phyloP scores from a whole-genome alignment of 208 protist genomes.

The Acanthamoeba triangularis region DNA sequence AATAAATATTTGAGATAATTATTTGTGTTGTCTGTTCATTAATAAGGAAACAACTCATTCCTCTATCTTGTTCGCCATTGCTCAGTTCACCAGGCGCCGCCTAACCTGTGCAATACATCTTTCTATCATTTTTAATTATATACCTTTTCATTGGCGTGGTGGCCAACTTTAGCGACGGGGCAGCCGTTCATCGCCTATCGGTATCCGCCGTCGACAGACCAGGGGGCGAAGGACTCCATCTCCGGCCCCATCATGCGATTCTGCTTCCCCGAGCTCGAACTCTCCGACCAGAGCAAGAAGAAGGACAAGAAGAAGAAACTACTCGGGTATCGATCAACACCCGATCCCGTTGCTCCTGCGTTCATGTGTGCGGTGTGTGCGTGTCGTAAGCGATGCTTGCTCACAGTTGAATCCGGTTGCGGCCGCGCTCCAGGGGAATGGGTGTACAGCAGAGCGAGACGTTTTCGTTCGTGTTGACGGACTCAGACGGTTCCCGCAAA shows the following conservation, averaged over 20 bases:
- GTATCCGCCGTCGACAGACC: slow-evolving; percentile 56
- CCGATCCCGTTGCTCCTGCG: not conserved
- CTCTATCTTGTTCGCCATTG: too few relatives aligned
- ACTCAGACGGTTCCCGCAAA: slow-evolving; percentile 77
- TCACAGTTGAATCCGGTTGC: too few relatives aligned
- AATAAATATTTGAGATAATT: too few relatives aligned
- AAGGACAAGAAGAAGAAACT: slow-evolving; percentile 77
- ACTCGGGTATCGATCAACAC: not conserved
- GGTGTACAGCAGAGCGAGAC: slow-evolving; percentile 80
- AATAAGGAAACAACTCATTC: too few relatives aligned
- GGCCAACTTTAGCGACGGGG: not conserved
- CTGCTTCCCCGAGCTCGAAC: slow-evolving; percentile 72
- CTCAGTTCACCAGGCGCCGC: too few relatives aligned
- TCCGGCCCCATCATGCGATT: slow-evolving; percentile 64
- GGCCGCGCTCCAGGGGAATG: not conserved
- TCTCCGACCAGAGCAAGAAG: slow-evolving; percentile 51
- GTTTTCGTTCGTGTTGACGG: slow-evolving; percentile 85
- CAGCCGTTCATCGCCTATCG: slow-evolving; percentile 43
- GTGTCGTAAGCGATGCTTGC: too few relatives aligned
- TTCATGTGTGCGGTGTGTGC: not conserved
- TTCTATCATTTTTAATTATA: not conserved
- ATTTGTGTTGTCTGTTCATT: too few relatives aligned
- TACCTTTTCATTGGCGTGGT: not conserved
- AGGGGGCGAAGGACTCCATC: slow-evolving; percentile 21
- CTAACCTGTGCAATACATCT: too few relatives aligned